A percentile compares a stretch with the other conserved stretches of the same genome.
Evolutionary conservation across 1,284 basidiomycete species (phyloP).

Genomic region (Grifola frondosa): DNA sequence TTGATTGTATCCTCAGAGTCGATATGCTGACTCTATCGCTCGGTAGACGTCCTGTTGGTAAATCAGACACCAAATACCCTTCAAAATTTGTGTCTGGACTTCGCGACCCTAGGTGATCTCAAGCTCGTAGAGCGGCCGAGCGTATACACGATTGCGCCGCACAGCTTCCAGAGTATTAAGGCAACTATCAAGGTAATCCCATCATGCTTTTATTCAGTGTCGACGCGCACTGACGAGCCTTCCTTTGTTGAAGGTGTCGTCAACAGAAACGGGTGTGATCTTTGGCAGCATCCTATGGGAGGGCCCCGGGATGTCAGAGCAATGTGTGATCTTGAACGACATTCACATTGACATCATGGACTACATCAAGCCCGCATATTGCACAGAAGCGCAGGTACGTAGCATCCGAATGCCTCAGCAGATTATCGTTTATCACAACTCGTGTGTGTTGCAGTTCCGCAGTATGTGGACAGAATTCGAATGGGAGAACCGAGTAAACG

Average conservation of each 20-base stretch:
- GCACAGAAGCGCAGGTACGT: constrained; percentile 89
- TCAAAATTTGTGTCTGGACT: constrained; percentile 96
- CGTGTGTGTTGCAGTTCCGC: constrained; percentile 63
- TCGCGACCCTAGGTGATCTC: constrained; percentile 95
- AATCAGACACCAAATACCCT: constrained; percentile 95
- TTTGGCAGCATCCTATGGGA: constrained; percentile 99
- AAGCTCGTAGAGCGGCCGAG: constrained; percentile 96
- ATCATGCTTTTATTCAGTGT: neutral
- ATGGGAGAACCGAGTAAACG: constrained; percentile 98
- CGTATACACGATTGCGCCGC: constrained; percentile 91
- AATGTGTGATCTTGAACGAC: constrained; percentile 92
- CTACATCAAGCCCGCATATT: constrained; percentile 97
- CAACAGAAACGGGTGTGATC: constrained; percentile 97
- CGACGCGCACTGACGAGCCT: neutral
- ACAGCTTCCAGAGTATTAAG: constrained; percentile 98
- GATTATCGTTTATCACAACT: constrained; percentile 9
- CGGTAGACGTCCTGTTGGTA: constrained; percentile 88
- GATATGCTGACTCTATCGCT: neutral
- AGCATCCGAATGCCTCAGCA: no score
- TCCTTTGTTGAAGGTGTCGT: constrained; percentile 77
- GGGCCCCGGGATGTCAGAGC: constrained; percentile 83
- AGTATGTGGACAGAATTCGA: constrained; percentile 99
- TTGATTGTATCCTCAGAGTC: neutral
- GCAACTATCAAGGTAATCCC: constrained; percentile 88
- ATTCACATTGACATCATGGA: constrained; percentile 99